phyloP scores from a whole-genome alignment of 306 rosid genomes.

The Casuarina cunninghamiana region DNA sequence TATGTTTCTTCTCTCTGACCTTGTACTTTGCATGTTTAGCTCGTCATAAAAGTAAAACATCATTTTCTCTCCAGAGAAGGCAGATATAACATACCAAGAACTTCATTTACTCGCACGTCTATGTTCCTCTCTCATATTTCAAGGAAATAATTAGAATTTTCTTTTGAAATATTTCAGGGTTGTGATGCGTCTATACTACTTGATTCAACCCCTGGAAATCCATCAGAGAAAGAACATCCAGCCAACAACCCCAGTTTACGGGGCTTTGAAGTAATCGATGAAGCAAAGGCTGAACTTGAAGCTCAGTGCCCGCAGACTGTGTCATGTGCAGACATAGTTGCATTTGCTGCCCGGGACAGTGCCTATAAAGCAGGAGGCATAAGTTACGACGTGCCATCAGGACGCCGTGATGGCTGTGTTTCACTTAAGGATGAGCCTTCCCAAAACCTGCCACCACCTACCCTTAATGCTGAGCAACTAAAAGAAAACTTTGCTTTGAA shows the following conservation, averaged over 20 bases:
- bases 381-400: constrained; percentile 9
- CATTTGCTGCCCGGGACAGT: constrained; percentile 44
- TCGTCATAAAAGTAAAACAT: too few relatives aligned
- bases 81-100: too few relatives aligned
- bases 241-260: constrained; percentile 40
- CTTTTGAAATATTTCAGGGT: constrained; percentile 23
- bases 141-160: too few relatives aligned
- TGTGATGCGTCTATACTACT: constrained; percentile 42
- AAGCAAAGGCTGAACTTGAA: constrained; percentile 40
- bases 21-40: neutral
- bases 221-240: constrained; percentile 34
- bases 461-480: constrained; percentile 22
- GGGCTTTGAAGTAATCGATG: constrained; percentile 44
- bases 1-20: neutral
- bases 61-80: too few relatives aligned
- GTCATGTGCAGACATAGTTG: constrained; percentile 42
- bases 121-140: too few relatives aligned
- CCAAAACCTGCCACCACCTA: neutral
- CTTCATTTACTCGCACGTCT: too few relatives aligned
- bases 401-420: constrained; percentile 13
- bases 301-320: constrained; percentile 41
- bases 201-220: constrained; percentile 28
- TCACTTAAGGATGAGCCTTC: constrained; percentile 4
- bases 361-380: constrained; percentile 11
- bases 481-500: neutral